Conservation (phyloP, 805 yeast genomes). For the Cyberlindnera maclurae region DNA sequence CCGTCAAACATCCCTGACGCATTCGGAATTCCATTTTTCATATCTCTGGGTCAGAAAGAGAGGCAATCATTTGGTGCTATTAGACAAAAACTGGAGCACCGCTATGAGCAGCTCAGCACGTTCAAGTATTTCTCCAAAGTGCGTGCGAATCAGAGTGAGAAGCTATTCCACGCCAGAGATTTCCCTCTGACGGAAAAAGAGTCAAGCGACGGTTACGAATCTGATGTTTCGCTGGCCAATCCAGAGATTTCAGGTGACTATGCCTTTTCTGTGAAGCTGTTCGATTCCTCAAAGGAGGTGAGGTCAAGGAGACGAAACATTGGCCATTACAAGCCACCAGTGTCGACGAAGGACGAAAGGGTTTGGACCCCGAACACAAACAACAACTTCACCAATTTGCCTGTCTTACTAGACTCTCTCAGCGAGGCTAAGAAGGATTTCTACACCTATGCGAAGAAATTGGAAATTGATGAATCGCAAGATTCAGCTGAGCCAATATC, state of each 20-base stretch:
- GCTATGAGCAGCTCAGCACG: constrained; percentile 42
- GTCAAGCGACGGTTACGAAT: constrained; percentile 34
- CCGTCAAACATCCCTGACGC: constrained; percentile 37
- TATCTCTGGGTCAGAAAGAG: constrained; percentile 48
- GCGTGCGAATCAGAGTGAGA: constrained; percentile 11
- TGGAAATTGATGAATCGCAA: constrained; percentile 8
- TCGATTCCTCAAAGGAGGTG: constrained; percentile 24
- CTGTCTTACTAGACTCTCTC: constrained; percentile 29
- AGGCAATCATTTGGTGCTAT: constrained; percentile 49
- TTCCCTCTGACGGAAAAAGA: constrained; percentile 30
- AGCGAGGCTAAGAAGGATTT: constrained; percentile 22
- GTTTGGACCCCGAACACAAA: constrained; percentile 39
- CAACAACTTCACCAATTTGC: constrained; percentile 35
- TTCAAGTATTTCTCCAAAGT: constrained; percentile 28
- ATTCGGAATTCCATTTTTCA: constrained; percentile 75
- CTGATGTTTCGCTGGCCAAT: constrained; percentile 45
- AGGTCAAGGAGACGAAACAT: constrained; percentile 13
- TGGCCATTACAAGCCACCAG: background rate
- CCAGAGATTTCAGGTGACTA: constrained; percentile 43
- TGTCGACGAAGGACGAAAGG: constrained; percentile 13
- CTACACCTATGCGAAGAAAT: constrained; percentile 25
- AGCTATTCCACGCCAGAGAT: constrained; percentile 21
- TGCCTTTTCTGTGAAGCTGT: constrained; percentile 40
- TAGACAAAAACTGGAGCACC: constrained; percentile 46
- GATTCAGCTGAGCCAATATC: too few species aligned